Base-by-base conservation (phyloP, 345 rosid species). In the Hirschfeldia incana region DNA sequence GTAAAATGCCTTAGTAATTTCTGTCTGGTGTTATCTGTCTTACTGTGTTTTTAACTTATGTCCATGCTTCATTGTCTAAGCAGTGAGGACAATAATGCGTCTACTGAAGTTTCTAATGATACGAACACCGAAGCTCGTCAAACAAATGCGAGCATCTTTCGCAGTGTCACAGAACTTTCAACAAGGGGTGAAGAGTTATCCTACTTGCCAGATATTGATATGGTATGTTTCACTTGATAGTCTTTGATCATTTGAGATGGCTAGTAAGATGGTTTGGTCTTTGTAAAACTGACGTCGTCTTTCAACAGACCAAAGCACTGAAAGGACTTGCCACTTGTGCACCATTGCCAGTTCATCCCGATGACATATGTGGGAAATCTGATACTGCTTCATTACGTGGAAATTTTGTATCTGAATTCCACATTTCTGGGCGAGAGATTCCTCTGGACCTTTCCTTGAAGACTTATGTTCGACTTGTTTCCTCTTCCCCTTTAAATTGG, bases 361-460 rank as follows among this genome's bases (percentile, higher is more conserved):
- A 70, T 11, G 83, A 85, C 67, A 70, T 87, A 65, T 75, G 78
- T 74, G 87, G 79, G 80, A 83, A 82, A 53, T 76, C 74, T 71
- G 85, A 72, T 75, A 78, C 85, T 63, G 76, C 85, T 77, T 62
- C 81, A 10, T 65, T 80, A 27, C 63, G 78, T 72, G 88, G 84
- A 51, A 83, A 73, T 60, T 82, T 89, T 61, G 59, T 84, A 65
- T 85, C 86, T 36, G 94, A 93, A 74, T 88, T 83, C 76, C 76
- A 79, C 46, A 21, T 90, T 59, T 66, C 87, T 68, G 89, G 94
- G 72, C 78, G 70, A 76, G 89, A 85, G 81, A 86, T 84, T 80
- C 99, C 99, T 61, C 82, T 93, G 46, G 99, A 95, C 83, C 85
- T 91, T 75, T 90, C 98, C 78, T 60, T 95, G 91, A 95, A 95